Evolutionary conservation across 331 rosid species (phyloP), one percentile per base, ranked within the genome.

Genomic region (Malus hybrid): DNA sequence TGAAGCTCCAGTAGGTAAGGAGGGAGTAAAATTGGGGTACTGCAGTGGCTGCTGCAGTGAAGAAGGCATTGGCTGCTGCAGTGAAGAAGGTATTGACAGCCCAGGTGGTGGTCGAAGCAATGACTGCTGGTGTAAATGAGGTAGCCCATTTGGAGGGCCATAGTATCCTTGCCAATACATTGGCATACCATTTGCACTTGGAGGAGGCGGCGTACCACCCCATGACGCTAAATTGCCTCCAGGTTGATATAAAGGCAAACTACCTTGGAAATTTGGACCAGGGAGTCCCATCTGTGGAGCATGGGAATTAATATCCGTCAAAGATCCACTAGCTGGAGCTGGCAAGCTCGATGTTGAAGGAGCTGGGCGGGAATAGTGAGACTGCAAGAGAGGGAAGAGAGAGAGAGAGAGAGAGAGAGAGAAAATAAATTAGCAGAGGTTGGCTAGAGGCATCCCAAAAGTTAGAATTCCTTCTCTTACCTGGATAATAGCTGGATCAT

Each of bases 141-240:
- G 97, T 80, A 91, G 91, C 55, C 88, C 98, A 77, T 82, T 89
- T 33, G 90, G 88, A 20, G 96, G 84, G 78, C 96, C 93, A 84
- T 93, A 93, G 78, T 89, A 91, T 84, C 98, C 98, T 88, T 84
- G 96, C 97, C 93, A 93, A 75, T 89, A 93, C 96, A 93, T 86
- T 60, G 98, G 97, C 96, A 91, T 71, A 18, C 88, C 97, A 86
- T 85, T 89, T 75, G 83, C 81, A 81, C 50, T 86, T 78, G 97
- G 90, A 66, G 85, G 89, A 79, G 92, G 79, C 5, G 89, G 87
- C 48, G 93, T 74, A 83, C 87, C 79, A 75, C 93, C 96, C 98
- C 98, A 93, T 12, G 96, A 80, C 6, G 93, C 97, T 66, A 85
- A 60, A 77, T 84, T 93, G 65, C 88, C 98, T 66, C 93, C 98